Evolutionary conservation across 495 filamentous ascomycete genomes (phyloP).

Genomic region (Aspergillus cavernicola): DNA sequence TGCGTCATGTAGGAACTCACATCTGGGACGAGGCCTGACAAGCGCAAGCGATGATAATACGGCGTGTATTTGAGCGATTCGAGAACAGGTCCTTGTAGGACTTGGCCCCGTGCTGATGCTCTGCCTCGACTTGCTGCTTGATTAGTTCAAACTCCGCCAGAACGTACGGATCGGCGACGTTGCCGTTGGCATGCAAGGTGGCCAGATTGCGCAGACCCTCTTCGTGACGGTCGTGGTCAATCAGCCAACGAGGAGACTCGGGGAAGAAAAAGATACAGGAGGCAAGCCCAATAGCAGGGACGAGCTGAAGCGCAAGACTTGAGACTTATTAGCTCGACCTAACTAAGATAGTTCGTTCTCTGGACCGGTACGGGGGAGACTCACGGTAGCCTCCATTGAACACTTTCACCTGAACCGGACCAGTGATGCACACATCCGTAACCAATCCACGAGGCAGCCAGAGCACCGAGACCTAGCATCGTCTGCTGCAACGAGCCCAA

Average conservation of each 20-base stretch:
- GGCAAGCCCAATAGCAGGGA: conserved; percentile 6
- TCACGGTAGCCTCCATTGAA: conserved; percentile 8
- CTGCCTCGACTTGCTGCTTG: conserved; percentile 28
- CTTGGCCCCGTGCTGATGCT: conserved; percentile 54
- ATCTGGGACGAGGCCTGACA: conserved; percentile 61
- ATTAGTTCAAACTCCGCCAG: conserved; percentile 59
- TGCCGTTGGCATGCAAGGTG: conserved; percentile 54
- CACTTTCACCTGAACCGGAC: neutral
- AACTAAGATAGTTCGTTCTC: neutral
- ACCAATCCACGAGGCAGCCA: neutral
- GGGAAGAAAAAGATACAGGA: conserved; percentile 49
- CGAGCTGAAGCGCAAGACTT: conserved; percentile 5
- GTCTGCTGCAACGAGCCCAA: conserved; percentile 1
- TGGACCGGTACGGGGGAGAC: neutral
- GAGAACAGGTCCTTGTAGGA: conserved; percentile 58
- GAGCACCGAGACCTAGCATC: neutral
- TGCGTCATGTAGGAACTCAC: neutral
- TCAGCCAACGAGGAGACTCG: conserved; percentile 50
- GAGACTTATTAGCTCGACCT: neutral
- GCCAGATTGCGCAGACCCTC: conserved; percentile 45
- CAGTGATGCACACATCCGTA: conserved; percentile 7
- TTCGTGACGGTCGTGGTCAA: conserved; percentile 37
- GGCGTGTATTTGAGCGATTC: conserved; percentile 55
- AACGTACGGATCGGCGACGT: conserved; percentile 58
- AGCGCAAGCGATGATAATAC: conserved; percentile 55